Conservation (phyloP, 164 flowering plant genomes). For the Annona cherimola region DNA sequence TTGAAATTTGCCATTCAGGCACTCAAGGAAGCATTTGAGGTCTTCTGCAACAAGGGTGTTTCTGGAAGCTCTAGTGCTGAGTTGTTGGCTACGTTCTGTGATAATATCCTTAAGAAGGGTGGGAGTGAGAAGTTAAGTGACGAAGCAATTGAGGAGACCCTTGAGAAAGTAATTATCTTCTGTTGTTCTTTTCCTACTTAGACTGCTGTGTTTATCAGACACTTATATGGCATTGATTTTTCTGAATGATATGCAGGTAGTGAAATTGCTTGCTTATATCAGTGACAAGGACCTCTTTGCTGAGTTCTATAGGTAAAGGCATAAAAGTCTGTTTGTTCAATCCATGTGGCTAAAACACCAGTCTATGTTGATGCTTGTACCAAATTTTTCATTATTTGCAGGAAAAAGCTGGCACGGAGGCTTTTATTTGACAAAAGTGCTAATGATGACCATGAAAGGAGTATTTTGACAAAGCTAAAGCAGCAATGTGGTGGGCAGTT, state of each 20-base stretch:
- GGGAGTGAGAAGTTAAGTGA: conserved; percentile 92
- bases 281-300: conserved; percentile 95
- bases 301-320: conserved; percentile 75
- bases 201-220: not conserved
- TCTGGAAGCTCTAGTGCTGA: conserved; percentile 92
- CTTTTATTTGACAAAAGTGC: conserved; percentile 89
- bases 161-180: conserved; percentile 61
- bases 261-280: conserved; percentile 86
- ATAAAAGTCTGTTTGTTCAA: too few relatives aligned
- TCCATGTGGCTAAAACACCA: not conserved
- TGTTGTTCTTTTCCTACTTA: not conserved
- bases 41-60: conserved; percentile 91
- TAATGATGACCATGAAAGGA: conserved; percentile 90
- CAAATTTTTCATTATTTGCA: conserved; percentile 17
- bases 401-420: conserved; percentile 88
- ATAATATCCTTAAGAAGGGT: conserved; percentile 91
- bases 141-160: conserved; percentile 91
- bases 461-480: conserved; percentile 77
- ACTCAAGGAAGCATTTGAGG: conserved; percentile 90
- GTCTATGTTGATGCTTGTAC: not conserved
- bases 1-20: conserved; percentile 42
- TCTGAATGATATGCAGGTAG: conserved; percentile 47
- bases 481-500: conserved; percentile 97
- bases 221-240: conserved; percentile 1
- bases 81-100: conserved; percentile 84